phyloP scores from a whole-genome alignment of 2,329 filamentous ascomycete species.

The Colletotrichum eleusines region DNA sequence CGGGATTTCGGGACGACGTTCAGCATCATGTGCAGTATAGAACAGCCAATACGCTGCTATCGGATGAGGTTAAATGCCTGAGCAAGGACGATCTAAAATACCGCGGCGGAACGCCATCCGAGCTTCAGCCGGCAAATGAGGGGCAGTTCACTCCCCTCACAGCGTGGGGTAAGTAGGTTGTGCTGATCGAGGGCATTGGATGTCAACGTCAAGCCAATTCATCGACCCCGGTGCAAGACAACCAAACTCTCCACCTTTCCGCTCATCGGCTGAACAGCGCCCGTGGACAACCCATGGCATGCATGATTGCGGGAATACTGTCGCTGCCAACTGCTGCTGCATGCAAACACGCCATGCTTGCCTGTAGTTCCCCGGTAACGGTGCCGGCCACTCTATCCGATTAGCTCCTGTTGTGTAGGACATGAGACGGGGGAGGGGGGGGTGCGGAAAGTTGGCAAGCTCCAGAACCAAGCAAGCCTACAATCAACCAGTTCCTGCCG shows the following conservation, averaged over 20 bases:
- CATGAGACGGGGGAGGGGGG: background rate
- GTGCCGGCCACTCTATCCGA: background rate
- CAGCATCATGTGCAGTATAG: constrained; percentile 16
- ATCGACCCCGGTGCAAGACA: background rate
- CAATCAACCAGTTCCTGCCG: constrained; percentile 6
- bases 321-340: constrained; percentile 10
- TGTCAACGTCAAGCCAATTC: constrained; percentile 7
- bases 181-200: constrained; percentile 9
- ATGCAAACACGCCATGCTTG: constrained; percentile 20
- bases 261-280: constrained; percentile 1
- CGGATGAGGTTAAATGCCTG: constrained; percentile 17
- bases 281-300: too few relatives aligned
- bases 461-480: too few relatives aligned
- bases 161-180: constrained; percentile 32
- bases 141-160: constrained; percentile 23
- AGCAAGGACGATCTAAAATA: constrained; percentile 1
- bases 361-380: constrained; percentile 6
- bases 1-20: constrained; percentile 41
- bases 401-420: constrained; percentile 3
- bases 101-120: constrained; percentile 7
- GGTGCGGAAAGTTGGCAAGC: background rate
- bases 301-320: constrained; percentile 1
- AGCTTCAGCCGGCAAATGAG: constrained; percentile 30
- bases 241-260: constrained; percentile 16
- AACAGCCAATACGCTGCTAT: constrained; percentile 27